Percentiles rank a stretch among this genome's conserved stretches.
Conservation (phyloP, 2,329 filamentous ascomycete species). For the Fusarium vanettenii region DNA sequence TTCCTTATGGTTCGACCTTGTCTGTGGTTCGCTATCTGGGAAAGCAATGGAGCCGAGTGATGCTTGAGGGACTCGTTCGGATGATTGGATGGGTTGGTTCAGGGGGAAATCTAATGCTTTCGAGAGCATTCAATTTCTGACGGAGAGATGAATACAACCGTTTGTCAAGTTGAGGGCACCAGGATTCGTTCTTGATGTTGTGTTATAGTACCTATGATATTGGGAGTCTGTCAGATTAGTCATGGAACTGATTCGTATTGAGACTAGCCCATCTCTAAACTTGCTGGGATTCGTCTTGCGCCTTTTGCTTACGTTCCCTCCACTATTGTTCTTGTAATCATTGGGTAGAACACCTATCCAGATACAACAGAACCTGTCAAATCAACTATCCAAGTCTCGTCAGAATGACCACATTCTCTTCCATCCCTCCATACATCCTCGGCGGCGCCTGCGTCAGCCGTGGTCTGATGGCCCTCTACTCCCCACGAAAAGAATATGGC, state of each 20-base stretch:
- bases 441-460: constrained; percentile 39
- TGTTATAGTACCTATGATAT: background rate
- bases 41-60: background rate
- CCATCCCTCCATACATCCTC: constrained; percentile 37
- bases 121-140: background rate
- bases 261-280: background rate
- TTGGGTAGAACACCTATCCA: background rate
- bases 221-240: background rate
- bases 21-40: background rate
- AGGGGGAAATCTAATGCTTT: background rate
- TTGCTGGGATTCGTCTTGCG: background rate
- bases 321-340: background rate
- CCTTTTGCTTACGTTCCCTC: background rate
- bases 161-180: background rate
- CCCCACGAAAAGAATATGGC: constrained; percentile 38
- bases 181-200: background rate
- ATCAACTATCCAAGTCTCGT: background rate
- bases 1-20: background rate
- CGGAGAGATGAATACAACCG: background rate
- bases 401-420: constrained; percentile 38
- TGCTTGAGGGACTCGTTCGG: background rate
- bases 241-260: background rate
- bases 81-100: background rate
- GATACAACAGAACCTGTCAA: background rate
- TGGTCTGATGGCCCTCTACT: constrained; percentile 41